Percentiles rank a stretch among this genome's conserved stretches.
phyloP scores from a whole-genome alignment of 495 filamentous ascomycete species.

The Monascus purpureus region DNA sequence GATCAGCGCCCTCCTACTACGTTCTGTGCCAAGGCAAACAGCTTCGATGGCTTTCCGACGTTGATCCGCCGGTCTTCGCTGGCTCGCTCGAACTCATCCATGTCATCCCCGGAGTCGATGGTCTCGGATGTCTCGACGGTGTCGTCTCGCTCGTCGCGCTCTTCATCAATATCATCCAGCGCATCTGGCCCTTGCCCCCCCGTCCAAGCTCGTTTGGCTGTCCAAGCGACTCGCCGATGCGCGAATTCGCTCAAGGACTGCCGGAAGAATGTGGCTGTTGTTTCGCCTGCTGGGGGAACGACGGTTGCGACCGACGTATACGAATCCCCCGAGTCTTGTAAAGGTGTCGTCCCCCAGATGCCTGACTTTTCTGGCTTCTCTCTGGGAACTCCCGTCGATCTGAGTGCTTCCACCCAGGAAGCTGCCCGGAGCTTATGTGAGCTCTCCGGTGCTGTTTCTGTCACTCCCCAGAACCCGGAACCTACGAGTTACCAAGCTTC shows the following conservation, averaged over 20 bases:
- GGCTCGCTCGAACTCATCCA: slow-evolving; percentile 60
- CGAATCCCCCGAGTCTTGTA: slow-evolving; percentile 48
- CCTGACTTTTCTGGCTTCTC: slow-evolving; percentile 38
- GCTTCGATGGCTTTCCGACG: slow-evolving; percentile 31
- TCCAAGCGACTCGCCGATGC: slow-evolving; percentile 71
- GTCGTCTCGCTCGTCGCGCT: slow-evolving; percentile 49
- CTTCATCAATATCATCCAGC: slow-evolving; percentile 59
- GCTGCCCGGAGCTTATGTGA: slow-evolving; percentile 60
- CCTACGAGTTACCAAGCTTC: background rate
- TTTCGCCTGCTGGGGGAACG: slow-evolving; percentile 35
- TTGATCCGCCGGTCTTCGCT: slow-evolving; percentile 58
- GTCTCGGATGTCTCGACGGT: slow-evolving; percentile 61
- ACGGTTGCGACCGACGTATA: slow-evolving; percentile 33
- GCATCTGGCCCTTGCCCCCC: slow-evolving; percentile 54
- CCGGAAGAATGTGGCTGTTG: slow-evolving; percentile 25
- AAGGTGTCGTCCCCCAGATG: slow-evolving; percentile 34
- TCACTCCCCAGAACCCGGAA: background rate
- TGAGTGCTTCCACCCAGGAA: slow-evolving; percentile 29
- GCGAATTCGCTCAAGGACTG: slow-evolving; percentile 41
- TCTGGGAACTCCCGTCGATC: slow-evolving; percentile 32
- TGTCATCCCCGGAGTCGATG: slow-evolving; percentile 85
- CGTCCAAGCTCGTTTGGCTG: slow-evolving; percentile 51
- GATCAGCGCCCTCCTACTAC: slow-evolving; percentile 32
- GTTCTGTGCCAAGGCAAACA: slow-evolving; percentile 40
- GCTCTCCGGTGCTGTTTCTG: slow-evolving; percentile 29